These are phyloP conservation scores for Trametes sp. DNA, from an alignment of 1,284 basidiomycete species.

Conservation along the genomic window DNA sequence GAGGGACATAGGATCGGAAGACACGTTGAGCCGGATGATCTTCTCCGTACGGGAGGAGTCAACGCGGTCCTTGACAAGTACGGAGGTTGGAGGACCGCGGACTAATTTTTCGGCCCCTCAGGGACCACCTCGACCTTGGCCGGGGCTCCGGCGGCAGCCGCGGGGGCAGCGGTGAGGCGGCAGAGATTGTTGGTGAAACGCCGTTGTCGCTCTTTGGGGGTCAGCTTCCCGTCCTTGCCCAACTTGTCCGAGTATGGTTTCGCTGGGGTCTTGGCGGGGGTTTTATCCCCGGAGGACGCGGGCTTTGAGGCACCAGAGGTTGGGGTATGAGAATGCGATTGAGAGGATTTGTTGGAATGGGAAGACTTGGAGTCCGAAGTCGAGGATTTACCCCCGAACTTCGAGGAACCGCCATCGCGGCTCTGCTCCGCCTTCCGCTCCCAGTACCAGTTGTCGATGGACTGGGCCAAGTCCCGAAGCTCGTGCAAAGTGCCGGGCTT, in stretches of 20 bases:
- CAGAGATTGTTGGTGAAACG: too few species aligned
- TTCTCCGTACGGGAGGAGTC: conserved; percentile 2
- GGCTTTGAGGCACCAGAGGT: background rate
- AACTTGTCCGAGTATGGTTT: conserved; percentile 18
- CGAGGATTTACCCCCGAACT: background rate
- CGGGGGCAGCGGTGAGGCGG: too few species aligned
- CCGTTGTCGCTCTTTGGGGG: conserved; percentile 6
- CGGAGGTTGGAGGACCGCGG: conserved; percentile 9
- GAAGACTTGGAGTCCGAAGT: too few species aligned
- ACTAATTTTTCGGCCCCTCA: conserved; percentile 24
- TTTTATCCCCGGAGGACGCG: too few species aligned
- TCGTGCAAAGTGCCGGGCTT: conserved; percentile 3
- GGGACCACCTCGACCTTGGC: background rate
- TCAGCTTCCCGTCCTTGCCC: conserved; percentile 16
- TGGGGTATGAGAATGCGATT: background rate
- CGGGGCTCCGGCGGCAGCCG: too few species aligned
- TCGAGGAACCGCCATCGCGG: background rate
- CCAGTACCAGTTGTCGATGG: conserved; percentile 15
- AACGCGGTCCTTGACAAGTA: conserved; percentile 6
- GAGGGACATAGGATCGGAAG: conserved; percentile 13
- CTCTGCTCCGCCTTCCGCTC: conserved; percentile 10
- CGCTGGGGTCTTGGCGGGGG: background rate
- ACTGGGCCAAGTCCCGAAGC: conserved; percentile 13
- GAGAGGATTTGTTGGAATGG: background rate
- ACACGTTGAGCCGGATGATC: conserved; percentile 9